Evolutionary conservation across 2,329 filamentous ascomycete genomes (phyloP).

Genomic region (Plectosphaerella cucumerina): DNA sequence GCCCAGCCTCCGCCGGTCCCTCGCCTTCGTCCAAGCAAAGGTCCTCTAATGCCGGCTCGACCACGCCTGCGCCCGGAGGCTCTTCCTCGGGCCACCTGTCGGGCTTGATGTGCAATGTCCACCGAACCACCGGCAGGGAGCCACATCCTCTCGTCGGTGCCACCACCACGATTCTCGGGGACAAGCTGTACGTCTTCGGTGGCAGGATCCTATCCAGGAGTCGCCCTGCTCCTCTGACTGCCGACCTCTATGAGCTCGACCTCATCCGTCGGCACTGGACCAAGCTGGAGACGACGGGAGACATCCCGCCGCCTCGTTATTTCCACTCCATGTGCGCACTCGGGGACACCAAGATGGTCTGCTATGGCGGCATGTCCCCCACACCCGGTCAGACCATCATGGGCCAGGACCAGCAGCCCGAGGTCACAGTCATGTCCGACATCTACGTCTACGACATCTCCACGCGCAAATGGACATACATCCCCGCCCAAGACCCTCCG

Average conservation of each 20-base stretch:
- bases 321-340: conserved; percentile 95
- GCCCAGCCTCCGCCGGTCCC: conserved; percentile 50
- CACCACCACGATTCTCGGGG: conserved; percentile 89
- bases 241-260: conserved; percentile 90
- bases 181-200: conserved; percentile 96
- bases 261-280: conserved; percentile 90
- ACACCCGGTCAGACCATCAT: conserved; percentile 45
- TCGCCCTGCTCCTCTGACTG: conserved; percentile 74
- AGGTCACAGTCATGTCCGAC: conserved; percentile 96
- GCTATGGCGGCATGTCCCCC: conserved; percentile 97
- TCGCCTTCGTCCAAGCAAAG: conserved; percentile 48
- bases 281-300: conserved; percentile 78
- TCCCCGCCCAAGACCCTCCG: conserved; percentile 75
- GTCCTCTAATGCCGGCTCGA: conserved; percentile 30
- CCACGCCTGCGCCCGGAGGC: conserved; percentile 32
- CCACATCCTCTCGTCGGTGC: conserved; percentile 90
- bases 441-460: conserved; percentile 91
- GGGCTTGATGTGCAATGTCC: conserved; percentile 67
- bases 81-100: conserved; percentile 57
- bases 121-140: conserved; percentile 84
- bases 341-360: conserved; percentile 93
- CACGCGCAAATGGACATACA: conserved; percentile 77
- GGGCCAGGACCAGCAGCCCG: conserved; percentile 65
- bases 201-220: conserved; percentile 82
- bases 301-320: conserved; percentile 86